Evolutionary conservation across 2,329 filamentous ascomycete species (phyloP).

Genomic region (Aspergillus ochraceoroseus): DNA sequence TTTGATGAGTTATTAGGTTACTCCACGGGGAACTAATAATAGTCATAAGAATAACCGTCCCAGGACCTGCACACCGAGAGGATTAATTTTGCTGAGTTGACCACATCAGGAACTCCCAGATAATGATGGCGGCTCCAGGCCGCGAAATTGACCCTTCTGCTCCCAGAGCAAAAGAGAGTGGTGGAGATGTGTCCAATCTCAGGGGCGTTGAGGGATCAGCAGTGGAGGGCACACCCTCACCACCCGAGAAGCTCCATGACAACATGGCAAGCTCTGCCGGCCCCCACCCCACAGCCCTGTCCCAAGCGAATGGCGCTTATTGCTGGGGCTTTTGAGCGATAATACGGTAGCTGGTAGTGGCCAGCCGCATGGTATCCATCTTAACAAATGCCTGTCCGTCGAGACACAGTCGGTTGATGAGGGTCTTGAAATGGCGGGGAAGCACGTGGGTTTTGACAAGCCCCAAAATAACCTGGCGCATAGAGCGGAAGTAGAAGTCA

Average conservation of each 20-base stretch:
- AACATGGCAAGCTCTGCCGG: background rate
- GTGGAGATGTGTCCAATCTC: too few relatives aligned
- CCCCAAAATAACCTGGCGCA: conserved; percentile 48
- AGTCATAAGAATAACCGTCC: background rate
- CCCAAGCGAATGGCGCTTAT: conserved; percentile 7
- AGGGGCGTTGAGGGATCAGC: background rate
- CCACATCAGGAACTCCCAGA: background rate
- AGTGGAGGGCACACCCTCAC: background rate
- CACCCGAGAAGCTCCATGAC: background rate
- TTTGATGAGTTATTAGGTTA: background rate
- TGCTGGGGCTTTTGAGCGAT: conserved; percentile 47
- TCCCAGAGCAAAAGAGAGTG: conserved; percentile 2
- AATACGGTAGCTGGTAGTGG: conserved; percentile 51
- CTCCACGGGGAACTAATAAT: background rate
- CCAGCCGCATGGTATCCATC: conserved; percentile 53
- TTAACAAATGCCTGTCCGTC: conserved; percentile 54
- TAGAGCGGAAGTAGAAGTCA: conserved; percentile 51
- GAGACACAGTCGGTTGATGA: conserved; percentile 52
- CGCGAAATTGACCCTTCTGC: background rate
- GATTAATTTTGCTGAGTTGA: background rate
- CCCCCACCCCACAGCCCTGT: conserved; percentile 7
- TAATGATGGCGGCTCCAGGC: background rate
- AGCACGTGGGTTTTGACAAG: conserved; percentile 47
- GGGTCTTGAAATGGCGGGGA: conserved; percentile 50
- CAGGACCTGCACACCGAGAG: background rate